Base-by-base conservation (phyloP, 169 alveolate genomes). In the Cryptosporidium muris region DNA sequence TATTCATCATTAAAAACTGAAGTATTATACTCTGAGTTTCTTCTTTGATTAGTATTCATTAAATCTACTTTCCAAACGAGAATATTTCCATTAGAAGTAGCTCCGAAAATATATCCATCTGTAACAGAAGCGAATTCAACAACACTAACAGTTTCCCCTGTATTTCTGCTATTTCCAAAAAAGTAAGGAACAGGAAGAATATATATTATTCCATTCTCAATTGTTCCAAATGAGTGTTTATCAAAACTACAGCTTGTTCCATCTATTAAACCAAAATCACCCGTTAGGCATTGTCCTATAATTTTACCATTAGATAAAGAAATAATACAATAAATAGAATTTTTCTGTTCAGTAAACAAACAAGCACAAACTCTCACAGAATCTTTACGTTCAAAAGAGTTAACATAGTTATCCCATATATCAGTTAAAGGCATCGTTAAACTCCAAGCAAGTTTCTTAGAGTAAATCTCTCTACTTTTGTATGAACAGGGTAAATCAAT, bases 41-140 rank as follows among this genome's bases (percentile, higher is more conserved):
- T 25, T 25, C 25, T 25, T 0, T 25, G 25, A 25, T 25, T 25
- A 25, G 25, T 58, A 11, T 74, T 68, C 51, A 74, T 60, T 34
- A 60, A 25, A 49, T 74, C 85, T 16, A 74, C 85, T 42, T 60
- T 74, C 85, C 85, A 74, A 25, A 74, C 74, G 16, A 74, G 16
- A 37, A 74, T 40, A 48, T 38, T 36, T 6, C 85, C 85, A 43
- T 68, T 58, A 42, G 74, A 74, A 58, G 85, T 74, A 25, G 60
- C 16, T 47, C 85, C 85, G 60, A 74, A 74, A 54, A 74, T 74
- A 43, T 68, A 74, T 8, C 85, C 85, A 58, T 74, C 85, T 7
- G 85, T 60, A 4, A 74, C 42, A 34, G 85, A 74, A 25, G 54
- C 60, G 1, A 74, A 43, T 60, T 74, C 85, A 12, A 34, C 48